Percentiles rank a stretch among this genome's conserved stretches.
Evolutionary conservation across 805 yeast genomes (phyloP).

Genomic region (Komagataella pseudopastoris): DNA sequence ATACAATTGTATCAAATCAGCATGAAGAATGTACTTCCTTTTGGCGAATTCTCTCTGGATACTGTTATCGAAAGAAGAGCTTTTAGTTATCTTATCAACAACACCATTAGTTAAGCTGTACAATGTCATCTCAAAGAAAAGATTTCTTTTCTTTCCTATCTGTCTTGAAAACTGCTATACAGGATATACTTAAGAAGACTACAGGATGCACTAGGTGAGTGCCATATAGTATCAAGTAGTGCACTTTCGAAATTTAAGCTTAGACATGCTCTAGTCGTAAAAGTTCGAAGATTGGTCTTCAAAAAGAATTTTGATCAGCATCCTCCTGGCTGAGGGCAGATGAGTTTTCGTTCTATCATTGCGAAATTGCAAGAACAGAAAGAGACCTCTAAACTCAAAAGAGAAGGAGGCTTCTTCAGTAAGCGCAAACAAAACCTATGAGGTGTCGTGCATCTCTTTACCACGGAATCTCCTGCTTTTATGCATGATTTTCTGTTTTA

Average conservation of each 20-base stretch:
- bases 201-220: neutral
- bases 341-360: too few relatives aligned
- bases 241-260: too few relatives aligned
- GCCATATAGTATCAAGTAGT: too few relatives aligned
- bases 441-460: neutral
- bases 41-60: neutral
- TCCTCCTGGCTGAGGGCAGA: too few relatives aligned
- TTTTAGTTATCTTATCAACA: too few relatives aligned
- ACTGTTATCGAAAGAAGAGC: neutral
- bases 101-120: neutral
- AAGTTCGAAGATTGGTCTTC: too few relatives aligned
- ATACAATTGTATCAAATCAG: neutral
- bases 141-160: neutral
- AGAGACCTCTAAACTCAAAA: too few relatives aligned
- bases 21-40: neutral
- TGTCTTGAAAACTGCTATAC: neutral
- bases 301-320: too few relatives aligned
- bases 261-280: too few relatives aligned
- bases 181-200: neutral
- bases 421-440: neutral
- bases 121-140: neutral
- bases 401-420: neutral
- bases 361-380: too few relatives aligned
- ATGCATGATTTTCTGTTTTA: neutral
- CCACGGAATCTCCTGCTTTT: neutral